These are phyloP conservation scores for Phyllosticta paracitricarpa DNA, from an alignment of 2,329 filamentous ascomycete species.

Conservation along the genomic window DNA sequence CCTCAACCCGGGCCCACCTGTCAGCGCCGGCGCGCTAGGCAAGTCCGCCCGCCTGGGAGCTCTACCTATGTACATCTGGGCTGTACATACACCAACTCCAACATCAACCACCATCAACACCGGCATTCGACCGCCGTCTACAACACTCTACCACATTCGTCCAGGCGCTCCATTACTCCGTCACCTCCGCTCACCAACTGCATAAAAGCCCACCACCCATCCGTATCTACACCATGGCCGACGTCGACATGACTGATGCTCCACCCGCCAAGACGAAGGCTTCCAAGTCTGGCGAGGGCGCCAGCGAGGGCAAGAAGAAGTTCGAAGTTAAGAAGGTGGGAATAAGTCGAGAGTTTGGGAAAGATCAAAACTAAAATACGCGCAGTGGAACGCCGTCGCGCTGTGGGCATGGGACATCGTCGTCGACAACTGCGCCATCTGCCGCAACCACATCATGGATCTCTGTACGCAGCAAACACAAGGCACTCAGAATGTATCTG, in stretches of 20 bases:
- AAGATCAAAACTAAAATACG: neutral
- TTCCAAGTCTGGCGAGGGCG: slow-evolving; percentile 34
- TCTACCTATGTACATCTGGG: neutral
- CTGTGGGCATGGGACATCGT: slow-evolving; percentile 99
- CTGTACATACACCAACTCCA: no score
- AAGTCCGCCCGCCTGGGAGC: neutral
- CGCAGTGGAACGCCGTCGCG: slow-evolving; percentile 93
- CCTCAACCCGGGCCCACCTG: neutral
- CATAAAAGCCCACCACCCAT: neutral
- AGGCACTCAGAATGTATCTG: neutral
- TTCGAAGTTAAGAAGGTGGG: slow-evolving; percentile 98
- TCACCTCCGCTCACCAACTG: neutral
- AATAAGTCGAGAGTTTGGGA: neutral
- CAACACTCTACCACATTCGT: neutral
- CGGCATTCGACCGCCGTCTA: neutral
- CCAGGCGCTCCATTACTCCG: neutral
- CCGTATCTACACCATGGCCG: slow-evolving; percentile 56
- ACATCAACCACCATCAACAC: neutral
- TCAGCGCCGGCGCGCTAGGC: neutral
- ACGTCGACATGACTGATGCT: slow-evolving; percentile 94
- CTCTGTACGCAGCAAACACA: slow-evolving; percentile 54
- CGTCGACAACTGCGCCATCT: slow-evolving; percentile 98
- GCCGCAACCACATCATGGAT: slow-evolving; percentile 99
- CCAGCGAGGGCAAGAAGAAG: slow-evolving; percentile 61
- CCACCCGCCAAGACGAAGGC: slow-evolving; percentile 44